Conservation (phyloP, 1,139 yeast species). For the Kodamaea fungicola region DNA sequence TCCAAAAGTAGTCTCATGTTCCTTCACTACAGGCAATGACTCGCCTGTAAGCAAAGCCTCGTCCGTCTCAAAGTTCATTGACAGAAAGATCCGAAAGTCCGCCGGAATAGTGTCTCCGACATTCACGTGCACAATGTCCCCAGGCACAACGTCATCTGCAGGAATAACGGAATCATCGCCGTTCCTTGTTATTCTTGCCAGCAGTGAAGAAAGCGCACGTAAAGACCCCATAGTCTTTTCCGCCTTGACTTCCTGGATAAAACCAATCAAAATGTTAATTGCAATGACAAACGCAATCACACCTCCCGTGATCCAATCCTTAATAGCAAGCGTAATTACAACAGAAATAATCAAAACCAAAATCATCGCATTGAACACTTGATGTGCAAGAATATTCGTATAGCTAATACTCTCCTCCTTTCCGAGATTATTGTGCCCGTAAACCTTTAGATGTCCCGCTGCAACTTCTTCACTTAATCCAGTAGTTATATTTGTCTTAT, state of each 20-base stretch:
- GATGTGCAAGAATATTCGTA: conserved; percentile 29
- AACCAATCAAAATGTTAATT: conserved; percentile 30
- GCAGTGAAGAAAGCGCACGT: conserved; percentile 28
- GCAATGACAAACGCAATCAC: conserved; percentile 53
- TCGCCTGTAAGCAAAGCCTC: conserved; percentile 55
- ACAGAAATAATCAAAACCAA: conserved; percentile 34
- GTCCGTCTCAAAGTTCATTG: conserved; percentile 45
- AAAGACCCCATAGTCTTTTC: conserved; percentile 40
- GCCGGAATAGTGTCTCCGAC: conserved; percentile 53
- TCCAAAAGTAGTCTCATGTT: conserved; percentile 19
- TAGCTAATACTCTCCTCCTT: conserved; percentile 25
- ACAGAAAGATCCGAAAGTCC: conserved; percentile 39
- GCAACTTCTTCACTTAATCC: conserved; percentile 16
- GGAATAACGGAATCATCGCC: conserved; percentile 28
- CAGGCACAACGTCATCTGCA: conserved; percentile 47
- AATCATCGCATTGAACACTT: conserved; percentile 38
- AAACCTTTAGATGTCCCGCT: conserved; percentile 8
- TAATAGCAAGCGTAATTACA: conserved; percentile 33
- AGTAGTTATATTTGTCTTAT: conserved; percentile 10
- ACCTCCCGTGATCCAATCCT: conserved; percentile 86
- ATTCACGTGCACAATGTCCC: conserved; percentile 42
- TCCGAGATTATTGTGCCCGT: conserved; percentile 29
- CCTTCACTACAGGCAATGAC: conserved; percentile 40
- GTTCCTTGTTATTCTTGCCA: conserved; percentile 42
- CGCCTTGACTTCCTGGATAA: conserved; percentile 33